Percentiles rank a stretch among this genome's conserved stretches.
These are phyloP conservation scores for Biscogniauxia marginata DNA, from an alignment of 2,329 filamentous ascomycete species.

Conservation along the genomic window DNA sequence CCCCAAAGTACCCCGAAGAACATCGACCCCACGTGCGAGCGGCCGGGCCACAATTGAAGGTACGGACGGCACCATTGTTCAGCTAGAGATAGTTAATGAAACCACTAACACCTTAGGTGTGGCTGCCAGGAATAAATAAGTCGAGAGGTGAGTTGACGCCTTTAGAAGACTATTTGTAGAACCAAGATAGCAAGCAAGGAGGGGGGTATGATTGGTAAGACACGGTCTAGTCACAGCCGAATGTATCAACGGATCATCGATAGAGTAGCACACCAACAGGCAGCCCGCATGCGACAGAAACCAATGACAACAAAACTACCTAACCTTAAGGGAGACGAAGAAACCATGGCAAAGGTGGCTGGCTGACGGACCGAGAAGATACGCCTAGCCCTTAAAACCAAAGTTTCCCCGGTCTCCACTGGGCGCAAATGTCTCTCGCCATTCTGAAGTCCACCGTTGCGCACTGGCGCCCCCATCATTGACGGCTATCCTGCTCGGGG, in stretches of 20 bases:
- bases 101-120: not conserved
- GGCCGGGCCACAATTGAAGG: slow-evolving; percentile 39
- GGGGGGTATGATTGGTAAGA: not conserved
- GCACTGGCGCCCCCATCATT: not conserved
- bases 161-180: not conserved
- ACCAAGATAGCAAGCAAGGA: not conserved
- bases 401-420: not conserved
- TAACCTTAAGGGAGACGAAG: not conserved
- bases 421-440: not conserved
- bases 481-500: not conserved
- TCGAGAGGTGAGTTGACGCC: not conserved
- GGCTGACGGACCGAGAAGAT: not conserved
- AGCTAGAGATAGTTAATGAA: not conserved
- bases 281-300: not conserved
- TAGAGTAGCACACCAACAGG: not conserved
- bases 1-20: slow-evolving; percentile 42
- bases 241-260: not conserved
- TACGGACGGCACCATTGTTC: slow-evolving; percentile 35
- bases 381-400: not conserved
- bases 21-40: slow-evolving; percentile 39
- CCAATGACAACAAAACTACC: not conserved
- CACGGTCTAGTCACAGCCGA: not conserved
- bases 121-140: not conserved
- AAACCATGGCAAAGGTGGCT: not conserved
- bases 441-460: not conserved